Conservation (phyloP, 306 rosid species). For the Quercus dentata region DNA sequence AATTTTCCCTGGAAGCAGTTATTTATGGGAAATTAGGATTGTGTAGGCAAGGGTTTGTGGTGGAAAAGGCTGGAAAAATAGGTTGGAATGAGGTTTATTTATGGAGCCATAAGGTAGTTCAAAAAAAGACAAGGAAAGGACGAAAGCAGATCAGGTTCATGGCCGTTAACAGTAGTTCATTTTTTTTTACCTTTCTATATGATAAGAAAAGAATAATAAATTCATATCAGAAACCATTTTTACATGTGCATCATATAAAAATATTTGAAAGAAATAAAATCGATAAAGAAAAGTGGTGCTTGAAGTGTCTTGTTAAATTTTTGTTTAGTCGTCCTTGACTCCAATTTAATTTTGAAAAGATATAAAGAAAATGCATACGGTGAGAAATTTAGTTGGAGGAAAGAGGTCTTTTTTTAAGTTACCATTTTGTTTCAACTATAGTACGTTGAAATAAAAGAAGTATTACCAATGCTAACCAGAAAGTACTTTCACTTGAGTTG, state of each 20-base stretch:
- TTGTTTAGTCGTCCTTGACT: not conserved
- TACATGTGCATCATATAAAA: not conserved
- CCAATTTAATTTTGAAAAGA: not conserved
- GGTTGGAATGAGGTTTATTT: no score
- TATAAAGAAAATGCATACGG: not conserved
- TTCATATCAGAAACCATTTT: not conserved
- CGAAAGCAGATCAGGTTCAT: no score
- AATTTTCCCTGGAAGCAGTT: no score
- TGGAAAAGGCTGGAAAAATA: no score
- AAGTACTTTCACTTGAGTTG: slow-evolving; percentile 11
- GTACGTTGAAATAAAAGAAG: not conserved
- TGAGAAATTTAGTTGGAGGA: not conserved
- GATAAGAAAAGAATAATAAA: not conserved
- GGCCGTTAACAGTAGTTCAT: no score
- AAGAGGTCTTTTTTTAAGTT: not conserved
- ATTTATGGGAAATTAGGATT: no score
- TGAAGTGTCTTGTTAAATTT: not conserved
- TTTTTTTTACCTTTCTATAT: not conserved
- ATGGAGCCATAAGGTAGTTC: no score
- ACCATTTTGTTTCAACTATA: not conserved
- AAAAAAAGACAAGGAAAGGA: no score
- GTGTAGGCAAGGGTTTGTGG: no score
- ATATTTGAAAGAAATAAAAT: not conserved
- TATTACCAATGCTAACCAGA: not conserved
- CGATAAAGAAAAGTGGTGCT: not conserved